phyloP scores from a whole-genome alignment of 2,329 filamentous ascomycete genomes.

The Aspergillus brasiliensis region DNA sequence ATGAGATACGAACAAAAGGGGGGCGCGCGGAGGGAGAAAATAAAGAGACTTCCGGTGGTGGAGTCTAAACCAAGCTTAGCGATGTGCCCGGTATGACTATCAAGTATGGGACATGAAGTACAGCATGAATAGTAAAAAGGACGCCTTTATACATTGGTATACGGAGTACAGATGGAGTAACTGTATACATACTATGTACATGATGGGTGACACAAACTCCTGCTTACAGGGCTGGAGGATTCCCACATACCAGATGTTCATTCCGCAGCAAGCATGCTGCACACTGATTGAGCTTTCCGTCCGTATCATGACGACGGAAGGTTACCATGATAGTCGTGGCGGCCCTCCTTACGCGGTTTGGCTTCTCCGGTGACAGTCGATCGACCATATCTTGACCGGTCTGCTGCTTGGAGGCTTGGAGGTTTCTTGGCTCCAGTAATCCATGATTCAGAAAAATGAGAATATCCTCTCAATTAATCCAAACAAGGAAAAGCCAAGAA shows the following conservation, averaged over 20 bases:
- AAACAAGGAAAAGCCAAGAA: neutral
- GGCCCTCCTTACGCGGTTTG: neutral
- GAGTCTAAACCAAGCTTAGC: conserved; percentile 6
- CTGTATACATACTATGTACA: neutral
- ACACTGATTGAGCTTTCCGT: conserved; percentile 4
- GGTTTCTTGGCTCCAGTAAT: neutral
- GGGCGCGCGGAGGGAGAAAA: neutral
- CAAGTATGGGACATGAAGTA: neutral
- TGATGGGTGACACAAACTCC: conserved; percentile 9
- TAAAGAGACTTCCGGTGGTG: conserved; percentile 2
- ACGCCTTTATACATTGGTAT: neutral
- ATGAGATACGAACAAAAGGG: conserved; percentile 3
- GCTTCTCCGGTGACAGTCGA: conserved; percentile 1
- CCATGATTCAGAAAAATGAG: conserved; percentile 8
- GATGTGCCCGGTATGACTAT: neutral
- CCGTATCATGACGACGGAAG: conserved; percentile 21
- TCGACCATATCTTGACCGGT: conserved; percentile 1
- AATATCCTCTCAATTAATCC: conserved; percentile 8
- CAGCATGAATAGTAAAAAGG: neutral
- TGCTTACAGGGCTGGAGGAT: conserved; percentile 9
- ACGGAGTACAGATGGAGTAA: conserved; percentile 1
- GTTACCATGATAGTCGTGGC: neutral
- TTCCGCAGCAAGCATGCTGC: conserved; percentile 25
- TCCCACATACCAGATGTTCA: conserved; percentile 14
- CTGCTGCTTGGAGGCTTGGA: neutral